A percentile compares a stretch with the other conserved stretches of the same genome.
Conservation (phyloP, 345 rosid species). For the Acer negundo region DNA sequence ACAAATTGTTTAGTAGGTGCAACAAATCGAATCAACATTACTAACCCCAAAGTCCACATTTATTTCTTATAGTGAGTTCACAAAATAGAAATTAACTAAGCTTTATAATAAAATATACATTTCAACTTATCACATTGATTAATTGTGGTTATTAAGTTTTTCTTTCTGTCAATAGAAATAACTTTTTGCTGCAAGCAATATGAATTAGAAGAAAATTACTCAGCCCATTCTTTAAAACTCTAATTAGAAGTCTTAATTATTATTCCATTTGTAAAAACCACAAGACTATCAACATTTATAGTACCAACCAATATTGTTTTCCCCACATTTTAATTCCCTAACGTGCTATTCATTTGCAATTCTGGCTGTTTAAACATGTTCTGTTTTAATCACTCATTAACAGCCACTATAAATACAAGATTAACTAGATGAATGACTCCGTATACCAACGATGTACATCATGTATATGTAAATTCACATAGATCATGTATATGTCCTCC, state of each 20-base stretch:
- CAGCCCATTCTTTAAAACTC: no score
- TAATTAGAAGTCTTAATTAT: neutral
- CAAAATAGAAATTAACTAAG: no score
- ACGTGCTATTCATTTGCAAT: constrained; percentile 1
- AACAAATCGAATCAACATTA: neutral
- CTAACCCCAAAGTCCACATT: neutral
- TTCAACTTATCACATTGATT: no score
- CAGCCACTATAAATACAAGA: neutral
- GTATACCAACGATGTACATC: neutral
- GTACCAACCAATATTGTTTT: neutral
- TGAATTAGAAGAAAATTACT: no score
- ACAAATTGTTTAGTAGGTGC: no score
- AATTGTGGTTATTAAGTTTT: no score
- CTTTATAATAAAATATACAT: no score
- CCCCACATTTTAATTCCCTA: neutral
- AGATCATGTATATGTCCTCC: neutral
- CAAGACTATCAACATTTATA: no score
- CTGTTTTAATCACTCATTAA: neutral
- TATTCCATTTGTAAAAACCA: no score
- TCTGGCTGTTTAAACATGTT: neutral
- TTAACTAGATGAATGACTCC: neutral
- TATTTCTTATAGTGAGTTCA: neutral
- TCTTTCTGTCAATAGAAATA: no score
- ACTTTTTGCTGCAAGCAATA: no score
- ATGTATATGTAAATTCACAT: constrained; percentile 5